Evolutionary conservation across 352 stramenopile genomes (phyloP).

Genomic region (Globisporangium cederbergense): DNA sequence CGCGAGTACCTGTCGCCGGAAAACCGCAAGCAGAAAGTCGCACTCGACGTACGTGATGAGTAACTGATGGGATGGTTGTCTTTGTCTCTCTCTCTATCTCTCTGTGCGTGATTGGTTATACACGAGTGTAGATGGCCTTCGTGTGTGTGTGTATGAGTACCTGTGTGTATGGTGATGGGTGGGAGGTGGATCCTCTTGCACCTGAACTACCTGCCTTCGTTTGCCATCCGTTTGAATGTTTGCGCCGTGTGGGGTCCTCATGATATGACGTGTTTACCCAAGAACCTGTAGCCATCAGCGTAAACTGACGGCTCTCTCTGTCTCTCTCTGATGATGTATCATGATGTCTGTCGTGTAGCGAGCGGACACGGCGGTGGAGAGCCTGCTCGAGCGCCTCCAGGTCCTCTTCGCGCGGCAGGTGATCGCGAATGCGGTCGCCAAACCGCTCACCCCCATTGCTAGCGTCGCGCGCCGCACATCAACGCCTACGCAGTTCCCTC

Average conservation of each 20-base stretch:
- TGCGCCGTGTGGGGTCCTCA: background rate
- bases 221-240: background rate
- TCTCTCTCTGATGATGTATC: background rate
- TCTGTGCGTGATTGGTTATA: background rate
- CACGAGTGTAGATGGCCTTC: background rate
- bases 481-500: conserved; percentile 37
- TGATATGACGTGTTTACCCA: background rate
- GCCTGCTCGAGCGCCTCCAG: conserved; percentile 58
- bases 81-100: conserved; percentile 3
- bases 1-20: conserved; percentile 50
- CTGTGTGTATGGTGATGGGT: conserved; percentile 3
- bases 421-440: conserved; percentile 24
- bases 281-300: background rate
- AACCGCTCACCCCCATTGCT: conserved; percentile 32
- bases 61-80: background rate
- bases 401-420: conserved; percentile 39
- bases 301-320: background rate
- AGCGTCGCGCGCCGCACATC: conserved; percentile 36
- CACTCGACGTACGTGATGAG: conserved; percentile 14
- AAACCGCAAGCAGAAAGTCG: conserved; percentile 35
- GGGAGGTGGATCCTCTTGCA: background rate
- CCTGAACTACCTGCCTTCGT: background rate
- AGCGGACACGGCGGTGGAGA: conserved; percentile 55
- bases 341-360: conserved; percentile 22
- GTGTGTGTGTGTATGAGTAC: background rate